These are phyloP conservation scores for Aspergillus steynii DNA, from an alignment of 495 filamentous ascomycete genomes.

Conservation along the genomic window DNA sequence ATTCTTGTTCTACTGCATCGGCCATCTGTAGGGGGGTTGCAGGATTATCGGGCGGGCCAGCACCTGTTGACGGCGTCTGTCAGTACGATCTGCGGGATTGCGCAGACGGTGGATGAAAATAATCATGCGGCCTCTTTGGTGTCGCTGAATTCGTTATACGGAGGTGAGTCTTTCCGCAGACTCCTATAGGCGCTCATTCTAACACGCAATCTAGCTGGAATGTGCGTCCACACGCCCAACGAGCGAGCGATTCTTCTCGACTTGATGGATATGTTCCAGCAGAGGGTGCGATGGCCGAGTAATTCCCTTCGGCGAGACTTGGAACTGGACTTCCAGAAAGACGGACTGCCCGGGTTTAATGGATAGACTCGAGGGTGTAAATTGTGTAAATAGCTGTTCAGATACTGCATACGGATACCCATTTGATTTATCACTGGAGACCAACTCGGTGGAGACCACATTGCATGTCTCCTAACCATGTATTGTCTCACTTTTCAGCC, in stretches of 20 bases:
- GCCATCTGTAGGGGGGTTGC: slow-evolving; percentile 25
- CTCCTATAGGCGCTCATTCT: neutral
- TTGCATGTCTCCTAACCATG: too few species aligned
- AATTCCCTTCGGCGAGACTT: slow-evolving; percentile 25
- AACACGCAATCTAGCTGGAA: slow-evolving; percentile 20
- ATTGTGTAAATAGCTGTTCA: neutral
- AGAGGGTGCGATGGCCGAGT: slow-evolving; percentile 25
- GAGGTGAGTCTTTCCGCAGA: slow-evolving; percentile 17
- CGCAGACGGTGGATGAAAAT: slow-evolving; percentile 20
- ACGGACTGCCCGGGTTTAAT: slow-evolving; percentile 15
- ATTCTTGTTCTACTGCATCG: slow-evolving; percentile 30
- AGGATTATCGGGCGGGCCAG: slow-evolving; percentile 24
- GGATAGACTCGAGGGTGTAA: neutral
- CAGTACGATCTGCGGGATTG: slow-evolving; percentile 28
- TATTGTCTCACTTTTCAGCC: too few species aligned
- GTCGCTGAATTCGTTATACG: slow-evolving; percentile 29
- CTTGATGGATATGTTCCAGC: slow-evolving; percentile 24
- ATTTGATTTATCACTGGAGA: too few species aligned
- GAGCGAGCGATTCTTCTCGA: slow-evolving; percentile 26
- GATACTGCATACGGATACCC: neutral
- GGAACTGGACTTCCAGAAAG: slow-evolving; percentile 30
- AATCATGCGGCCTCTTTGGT: slow-evolving; percentile 23
- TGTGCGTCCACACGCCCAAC: slow-evolving; percentile 29
- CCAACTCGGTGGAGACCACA: too few species aligned
- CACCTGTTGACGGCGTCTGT: slow-evolving; percentile 11